phyloP scores from a whole-genome alignment of 192 early-diverging fungal species.

The Coemansia sp. region DNA sequence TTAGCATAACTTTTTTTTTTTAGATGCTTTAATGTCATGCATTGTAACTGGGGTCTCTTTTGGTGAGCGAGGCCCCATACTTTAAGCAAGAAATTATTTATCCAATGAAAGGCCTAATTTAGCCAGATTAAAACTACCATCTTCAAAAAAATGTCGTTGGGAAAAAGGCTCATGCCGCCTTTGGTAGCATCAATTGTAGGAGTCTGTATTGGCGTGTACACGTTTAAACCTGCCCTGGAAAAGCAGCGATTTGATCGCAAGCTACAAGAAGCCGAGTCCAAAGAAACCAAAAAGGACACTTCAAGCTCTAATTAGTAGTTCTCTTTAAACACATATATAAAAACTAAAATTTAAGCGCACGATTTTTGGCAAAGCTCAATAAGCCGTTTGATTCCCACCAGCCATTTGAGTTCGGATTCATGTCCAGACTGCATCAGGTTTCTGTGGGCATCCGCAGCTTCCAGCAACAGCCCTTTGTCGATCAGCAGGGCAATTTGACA shows the following conservation, averaged over 20 bases:
- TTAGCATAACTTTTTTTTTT: too few relatives aligned
- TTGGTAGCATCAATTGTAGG: conserved; percentile 22
- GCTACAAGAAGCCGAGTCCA: neutral
- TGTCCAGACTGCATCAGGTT: conserved; percentile 32
- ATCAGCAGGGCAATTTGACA: conserved; percentile 25
- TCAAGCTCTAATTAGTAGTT: too few relatives aligned
- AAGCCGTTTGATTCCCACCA: conserved; percentile 47
- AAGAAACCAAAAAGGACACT: conserved; percentile 10
- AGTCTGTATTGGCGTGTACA: conserved; percentile 26
- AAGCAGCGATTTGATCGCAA: conserved; percentile 10
- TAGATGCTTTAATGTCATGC: too few relatives aligned
- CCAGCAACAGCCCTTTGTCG: conserved; percentile 8
- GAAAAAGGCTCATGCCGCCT: conserved; percentile 24
- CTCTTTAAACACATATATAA: too few relatives aligned
- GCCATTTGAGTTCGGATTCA: conserved; percentile 44
- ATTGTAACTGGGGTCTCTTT: too few relatives aligned
- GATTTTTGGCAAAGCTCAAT: conserved; percentile 36
- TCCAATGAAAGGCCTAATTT: too few relatives aligned
- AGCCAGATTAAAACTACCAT: too few relatives aligned
- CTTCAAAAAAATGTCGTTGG: conserved; percentile 2
- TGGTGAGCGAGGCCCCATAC: too few relatives aligned
- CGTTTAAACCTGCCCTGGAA: conserved; percentile 22
- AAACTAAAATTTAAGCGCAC: too few relatives aligned
- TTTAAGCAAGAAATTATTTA: too few relatives aligned
- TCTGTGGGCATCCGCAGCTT: conserved; percentile 21